Base-by-base conservation (phyloP, 176 grass and related monocot genomes). In the Cenchrus fungigraminus region DNA sequence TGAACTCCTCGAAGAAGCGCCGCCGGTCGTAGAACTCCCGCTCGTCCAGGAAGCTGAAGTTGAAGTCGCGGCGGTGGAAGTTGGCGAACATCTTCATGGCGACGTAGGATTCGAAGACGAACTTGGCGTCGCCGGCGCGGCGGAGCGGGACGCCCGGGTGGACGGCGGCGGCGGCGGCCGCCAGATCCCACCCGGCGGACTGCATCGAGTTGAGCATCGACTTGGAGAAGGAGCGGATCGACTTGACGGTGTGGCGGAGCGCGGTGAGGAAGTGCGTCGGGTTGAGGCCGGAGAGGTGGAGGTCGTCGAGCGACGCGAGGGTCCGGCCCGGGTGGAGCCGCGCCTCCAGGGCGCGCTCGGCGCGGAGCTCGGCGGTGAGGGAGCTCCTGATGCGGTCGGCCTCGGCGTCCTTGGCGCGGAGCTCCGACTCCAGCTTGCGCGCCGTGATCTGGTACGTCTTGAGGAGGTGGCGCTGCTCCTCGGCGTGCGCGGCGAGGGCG, bases 1-100 rank as follows among this genome's bases (percentile, higher is more conserved):
- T 94, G 85, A 99, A 99, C 89, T 99, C 97, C 34, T 97, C 92
- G 69, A 99, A 99, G 86, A 96, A 99, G 6, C 63, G 88, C 1
- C 90, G 86, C 0, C 78, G 88, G 71, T 89, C 86, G 88, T 92
- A 99, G 55, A 77, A 78, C 67, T 86, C 84, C n/a, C 86, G 85
- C 45, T 99, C 97, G 76, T 84, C 88, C 1, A 94, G 46, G 79
- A 90, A 95, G 74, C 89, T 81, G 45, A 96, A 79, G 32, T 99
- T 96, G 86, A 94, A 91, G 79, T 94, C 88, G 34, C 82, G 68
- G 5, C 79, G 83, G 83, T 99, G 94, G 90, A 99, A 99, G 52
- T 96, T 92, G 31, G 97, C 91, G 94, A 99, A 97, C 88, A 99
- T 89, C 82, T 91, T 89, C 89, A 91, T 92, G 61, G 91, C 93